Conservation (phyloP, 1,139 yeast genomes). For the Taphrina deformans region DNA sequence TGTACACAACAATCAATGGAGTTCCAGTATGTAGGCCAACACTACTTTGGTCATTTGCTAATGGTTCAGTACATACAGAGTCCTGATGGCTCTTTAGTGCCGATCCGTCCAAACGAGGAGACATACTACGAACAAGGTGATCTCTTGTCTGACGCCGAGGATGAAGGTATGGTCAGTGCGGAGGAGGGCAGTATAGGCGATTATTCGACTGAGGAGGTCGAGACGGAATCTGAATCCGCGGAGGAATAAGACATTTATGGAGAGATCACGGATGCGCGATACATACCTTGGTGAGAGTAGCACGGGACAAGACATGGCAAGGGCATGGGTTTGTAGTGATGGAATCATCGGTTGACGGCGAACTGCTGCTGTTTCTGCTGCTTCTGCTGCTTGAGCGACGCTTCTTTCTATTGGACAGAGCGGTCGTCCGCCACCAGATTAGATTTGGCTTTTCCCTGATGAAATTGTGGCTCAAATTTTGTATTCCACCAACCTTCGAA, state of each 20-base stretch:
- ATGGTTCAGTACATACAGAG: background rate
- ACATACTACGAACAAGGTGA: background rate
- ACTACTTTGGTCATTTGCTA: background rate
- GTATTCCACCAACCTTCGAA: no score
- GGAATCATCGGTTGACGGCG: background rate
- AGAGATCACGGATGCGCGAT: background rate
- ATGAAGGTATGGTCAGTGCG: conserved; percentile 19
- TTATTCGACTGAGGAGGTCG: conserved; percentile 4
- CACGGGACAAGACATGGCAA: no score
- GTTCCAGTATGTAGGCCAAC: background rate
- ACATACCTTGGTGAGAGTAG: no score
- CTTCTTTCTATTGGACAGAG: no score
- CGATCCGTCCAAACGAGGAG: background rate
- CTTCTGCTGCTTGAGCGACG: no score
- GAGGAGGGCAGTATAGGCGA: conserved; percentile 15
- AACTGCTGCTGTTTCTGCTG: background rate
- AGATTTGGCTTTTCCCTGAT: background rate
- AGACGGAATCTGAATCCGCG: background rate
- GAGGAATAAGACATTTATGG: background rate
- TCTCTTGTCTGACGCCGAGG: background rate
- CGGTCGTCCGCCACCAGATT: background rate
- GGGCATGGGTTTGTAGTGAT: background rate
- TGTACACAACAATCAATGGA: background rate
- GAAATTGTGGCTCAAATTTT: background rate
- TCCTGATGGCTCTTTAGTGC: background rate